Evolutionary conservation across 768 basidiomycete genomes (phyloP).

Genomic region (Leccinellum luteum): DNA sequence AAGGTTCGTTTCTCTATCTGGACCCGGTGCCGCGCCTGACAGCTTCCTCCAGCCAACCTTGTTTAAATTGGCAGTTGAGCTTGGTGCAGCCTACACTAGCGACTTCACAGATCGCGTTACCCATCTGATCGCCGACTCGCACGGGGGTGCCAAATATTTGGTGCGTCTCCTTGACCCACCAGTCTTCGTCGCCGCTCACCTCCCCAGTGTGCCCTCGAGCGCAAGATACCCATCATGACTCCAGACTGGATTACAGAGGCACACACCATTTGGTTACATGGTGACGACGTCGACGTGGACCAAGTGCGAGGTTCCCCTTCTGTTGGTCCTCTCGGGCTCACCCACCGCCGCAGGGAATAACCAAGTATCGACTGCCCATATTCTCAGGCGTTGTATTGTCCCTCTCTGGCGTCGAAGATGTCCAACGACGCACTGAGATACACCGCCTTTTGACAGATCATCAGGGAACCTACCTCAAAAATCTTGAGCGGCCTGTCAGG

Average conservation of each 20-base stretch:
- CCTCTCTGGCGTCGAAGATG: slow-evolving; percentile 71
- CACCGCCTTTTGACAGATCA: slow-evolving; percentile 54
- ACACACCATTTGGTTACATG: slow-evolving; percentile 72
- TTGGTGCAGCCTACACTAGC: slow-evolving; percentile 67
- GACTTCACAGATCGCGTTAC: slow-evolving; percentile 87
- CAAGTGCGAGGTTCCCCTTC: slow-evolving; percentile 41
- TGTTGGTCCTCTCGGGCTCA: background rate
- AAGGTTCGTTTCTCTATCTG: slow-evolving; percentile 50
- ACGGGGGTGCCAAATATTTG: slow-evolving; percentile 81
- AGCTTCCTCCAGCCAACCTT: slow-evolving; percentile 50
- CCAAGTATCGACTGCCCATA: slow-evolving; percentile 61
- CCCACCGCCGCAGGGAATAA: slow-evolving; percentile 46
- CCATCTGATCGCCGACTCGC: slow-evolving; percentile 78
- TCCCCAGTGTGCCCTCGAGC: slow-evolving; percentile 74
- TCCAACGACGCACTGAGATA: slow-evolving; percentile 59
- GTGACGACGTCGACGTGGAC: slow-evolving; percentile 71
- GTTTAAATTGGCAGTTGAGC: slow-evolving; percentile 74
- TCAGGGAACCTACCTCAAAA: slow-evolving; percentile 71
- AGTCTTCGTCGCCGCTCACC: background rate
- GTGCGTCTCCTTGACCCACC: slow-evolving; percentile 38
- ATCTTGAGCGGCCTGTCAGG: slow-evolving; percentile 70
- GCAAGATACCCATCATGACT: slow-evolving; percentile 73
- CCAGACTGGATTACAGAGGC: slow-evolving; percentile 76
- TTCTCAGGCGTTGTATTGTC: slow-evolving; percentile 72
- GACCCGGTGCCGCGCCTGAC: slow-evolving; percentile 5